Base-by-base conservation (phyloP, 805 yeast species). In the Kodamaea kaohsiungensis region DNA sequence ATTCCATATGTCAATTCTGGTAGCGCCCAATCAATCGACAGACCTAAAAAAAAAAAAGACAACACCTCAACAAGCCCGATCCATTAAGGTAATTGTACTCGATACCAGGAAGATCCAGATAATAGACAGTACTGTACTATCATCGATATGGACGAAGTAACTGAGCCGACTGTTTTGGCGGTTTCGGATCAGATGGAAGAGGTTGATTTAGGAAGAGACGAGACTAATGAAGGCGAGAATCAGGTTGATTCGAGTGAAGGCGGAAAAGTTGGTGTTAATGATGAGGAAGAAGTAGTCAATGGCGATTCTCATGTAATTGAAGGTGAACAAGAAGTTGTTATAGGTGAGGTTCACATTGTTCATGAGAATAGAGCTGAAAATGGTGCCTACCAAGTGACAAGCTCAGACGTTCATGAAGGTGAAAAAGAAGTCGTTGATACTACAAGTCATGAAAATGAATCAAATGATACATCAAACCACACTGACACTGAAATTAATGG, bases 11-110 rank as follows among this genome's bases (percentile, higher is more conserved):
- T 2, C 10, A 18, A 5, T 19, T 25, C 38, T 22, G 48, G 38
- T 45, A 45, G 38, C 37, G 38, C 48, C 35, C 19, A 27, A 22
- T 35, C 22, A 45, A 33, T 15, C 37, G 27, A 27, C 48, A 16
- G 48, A 22, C 27, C 17, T n/a, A 22, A 27, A 43, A 33, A 43
- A 25, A 45, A 45, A 40, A 40, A 40, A 40, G 45, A 40, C 45
- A 40, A 40, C 45, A 40, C 45, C 45, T 40, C 45, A 40, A 40
- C 45, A 40, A 40, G 43, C 43, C 42, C 42, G 42, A 40, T 39
- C 45, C 25, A 17, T 17, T 40, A 10, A 10, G 25, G 17, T 39
- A 40, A 40, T 40, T 40, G 45, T 7, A 17, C 5, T 40, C 12
- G 45, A 40, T 16, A 40, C 25, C 17, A 19, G 7, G 45, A 2